Base-by-base conservation (phyloP, 31 red algal species). In the Bonnemaisonia californica region DNA sequence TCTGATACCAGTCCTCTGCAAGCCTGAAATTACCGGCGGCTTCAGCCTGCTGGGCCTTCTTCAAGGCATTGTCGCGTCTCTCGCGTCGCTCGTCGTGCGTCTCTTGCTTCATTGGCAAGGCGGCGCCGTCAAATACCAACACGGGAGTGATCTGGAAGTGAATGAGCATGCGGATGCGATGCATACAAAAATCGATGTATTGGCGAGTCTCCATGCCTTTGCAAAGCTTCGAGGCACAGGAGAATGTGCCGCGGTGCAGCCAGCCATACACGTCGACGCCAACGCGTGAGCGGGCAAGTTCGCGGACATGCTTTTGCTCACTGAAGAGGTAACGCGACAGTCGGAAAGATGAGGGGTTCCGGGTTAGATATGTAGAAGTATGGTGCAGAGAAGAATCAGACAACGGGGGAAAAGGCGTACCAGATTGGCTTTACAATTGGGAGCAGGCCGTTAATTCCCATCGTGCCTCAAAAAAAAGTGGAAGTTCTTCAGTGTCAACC, bases 101-200 rank as follows among this genome's bases (percentile, higher is more conserved):
- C 18, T 77, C 81, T 27, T 76, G 57, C 58, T 99, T 99, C 79
- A 92, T 87, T 11, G 97, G 97, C 36, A 99, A 76, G 2, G 82
- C 82, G 28, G 86, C 97, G 32, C 97, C 97, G 81, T 99, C 97
- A 70, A 99, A 99, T 11, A 99, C 89, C 5, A 96, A 66, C 27
- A 99, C 81, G 30, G 97, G 97, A 30, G 80, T 76, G 19, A 87
- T 72, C 23, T 76, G 30, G 26, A 91, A 89, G 71, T 96, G 84
- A 12, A 81, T 77, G 31, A 99, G 78, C 97, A 99, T 94, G 26
- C 88, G 80, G 1, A 99, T 68, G 23, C 93, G 87, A 41, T 90
- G 62, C 75, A 96, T 86, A 51, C 94, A 99, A 59, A 93, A 91
- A 1, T 81, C 82, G 30, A 87, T 55, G 59, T 94, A 88, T 5